A percentile compares a stretch with the other conserved stretches of the same genome.
phyloP scores from a whole-genome alignment of 345 rosid genomes.

The Boechera divaricarpa region DNA sequence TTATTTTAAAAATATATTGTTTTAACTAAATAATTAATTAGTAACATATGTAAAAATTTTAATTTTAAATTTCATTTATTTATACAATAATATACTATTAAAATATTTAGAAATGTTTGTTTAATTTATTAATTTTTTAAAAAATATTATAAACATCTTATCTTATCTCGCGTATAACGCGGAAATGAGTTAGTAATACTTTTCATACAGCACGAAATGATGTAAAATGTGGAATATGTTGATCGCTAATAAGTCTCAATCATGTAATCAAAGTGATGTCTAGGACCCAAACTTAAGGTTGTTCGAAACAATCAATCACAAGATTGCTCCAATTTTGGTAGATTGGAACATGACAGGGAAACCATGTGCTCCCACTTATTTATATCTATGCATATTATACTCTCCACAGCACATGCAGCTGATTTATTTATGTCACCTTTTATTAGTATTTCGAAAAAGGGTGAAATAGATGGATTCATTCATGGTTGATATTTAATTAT shows the following conservation, averaged over 20 bases:
- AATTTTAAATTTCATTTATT: too few relatives aligned
- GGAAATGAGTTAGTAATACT: too few relatives aligned
- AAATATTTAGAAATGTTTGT: too few relatives aligned
- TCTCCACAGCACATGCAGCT: slow-evolving; percentile 17
- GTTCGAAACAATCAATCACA: slow-evolving; percentile 38
- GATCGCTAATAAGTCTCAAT: slow-evolving; percentile 26
- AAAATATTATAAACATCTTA: too few relatives aligned
- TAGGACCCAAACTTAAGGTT: slow-evolving; percentile 29
- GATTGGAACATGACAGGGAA: slow-evolving; percentile 37
- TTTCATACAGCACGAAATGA: neutral
- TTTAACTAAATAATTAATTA: too few relatives aligned
- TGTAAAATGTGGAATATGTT: slow-evolving; percentile 28
- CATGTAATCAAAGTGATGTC: slow-evolving; percentile 32
- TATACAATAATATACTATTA: too few relatives aligned
- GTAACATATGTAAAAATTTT: too few relatives aligned
- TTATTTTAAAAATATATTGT: too few relatives aligned
- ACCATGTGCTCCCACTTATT: slow-evolving; percentile 37
- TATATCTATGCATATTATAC: slow-evolving; percentile 19
- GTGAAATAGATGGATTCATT: slow-evolving; percentile 6
- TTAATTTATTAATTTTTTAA: too few relatives aligned
- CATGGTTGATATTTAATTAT: neutral
- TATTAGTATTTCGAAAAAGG: neutral
- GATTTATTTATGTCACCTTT: slow-evolving; percentile 13
- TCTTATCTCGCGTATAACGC: too few relatives aligned
- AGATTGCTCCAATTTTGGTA: slow-evolving; percentile 18